Evolutionary conservation across 2,329 filamentous ascomycete genomes (phyloP).

Genomic region (Arthrinium puccinioides): DNA sequence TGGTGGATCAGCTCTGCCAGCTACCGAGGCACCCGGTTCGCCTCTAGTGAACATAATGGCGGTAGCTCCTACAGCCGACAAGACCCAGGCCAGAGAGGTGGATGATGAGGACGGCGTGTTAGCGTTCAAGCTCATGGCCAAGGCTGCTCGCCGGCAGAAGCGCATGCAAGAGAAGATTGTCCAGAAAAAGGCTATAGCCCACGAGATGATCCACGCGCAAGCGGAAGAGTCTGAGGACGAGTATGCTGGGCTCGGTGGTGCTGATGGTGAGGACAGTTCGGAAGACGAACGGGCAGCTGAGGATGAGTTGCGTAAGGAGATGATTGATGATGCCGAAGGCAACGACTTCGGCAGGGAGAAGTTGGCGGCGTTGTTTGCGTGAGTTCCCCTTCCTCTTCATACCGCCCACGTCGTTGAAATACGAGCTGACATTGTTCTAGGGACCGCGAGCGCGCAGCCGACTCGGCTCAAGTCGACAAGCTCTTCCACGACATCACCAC

Average conservation of each 20-base stretch:
- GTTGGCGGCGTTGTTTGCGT: slow-evolving; percentile 83
- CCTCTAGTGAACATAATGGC: slow-evolving; percentile 4
- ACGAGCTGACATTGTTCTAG: slow-evolving; percentile 31
- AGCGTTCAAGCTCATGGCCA: slow-evolving; percentile 67
- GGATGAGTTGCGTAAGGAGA: slow-evolving; percentile 64
- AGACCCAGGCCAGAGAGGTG: no score
- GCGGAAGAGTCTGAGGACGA: slow-evolving; percentile 98
- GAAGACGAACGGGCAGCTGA: slow-evolving; percentile 71
- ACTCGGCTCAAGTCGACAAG: slow-evolving; percentile 85
- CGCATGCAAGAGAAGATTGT: slow-evolving; percentile 55
- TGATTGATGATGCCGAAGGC: slow-evolving; percentile 80
- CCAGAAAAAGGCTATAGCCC: slow-evolving; percentile 81
- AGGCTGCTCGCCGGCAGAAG: slow-evolving; percentile 51
- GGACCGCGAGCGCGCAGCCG: slow-evolving; percentile 68
- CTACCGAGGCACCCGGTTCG: slow-evolving; percentile 29
- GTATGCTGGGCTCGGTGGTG: slow-evolving; percentile 88
- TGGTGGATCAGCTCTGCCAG: slow-evolving; percentile 28
- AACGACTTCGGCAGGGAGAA: slow-evolving; percentile 74
- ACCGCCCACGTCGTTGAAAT: background rate
- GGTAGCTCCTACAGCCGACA: slow-evolving; percentile 32
- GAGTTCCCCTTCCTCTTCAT: slow-evolving; percentile 36
- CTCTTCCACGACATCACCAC: slow-evolving; percentile 90
- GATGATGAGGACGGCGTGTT: slow-evolving; percentile 12
- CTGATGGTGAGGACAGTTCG: slow-evolving; percentile 76
- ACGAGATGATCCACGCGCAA: slow-evolving; percentile 82